Evolutionary conservation across 495 filamentous ascomycete species (phyloP).

Genomic region (Tuber umbilicatum): DNA sequence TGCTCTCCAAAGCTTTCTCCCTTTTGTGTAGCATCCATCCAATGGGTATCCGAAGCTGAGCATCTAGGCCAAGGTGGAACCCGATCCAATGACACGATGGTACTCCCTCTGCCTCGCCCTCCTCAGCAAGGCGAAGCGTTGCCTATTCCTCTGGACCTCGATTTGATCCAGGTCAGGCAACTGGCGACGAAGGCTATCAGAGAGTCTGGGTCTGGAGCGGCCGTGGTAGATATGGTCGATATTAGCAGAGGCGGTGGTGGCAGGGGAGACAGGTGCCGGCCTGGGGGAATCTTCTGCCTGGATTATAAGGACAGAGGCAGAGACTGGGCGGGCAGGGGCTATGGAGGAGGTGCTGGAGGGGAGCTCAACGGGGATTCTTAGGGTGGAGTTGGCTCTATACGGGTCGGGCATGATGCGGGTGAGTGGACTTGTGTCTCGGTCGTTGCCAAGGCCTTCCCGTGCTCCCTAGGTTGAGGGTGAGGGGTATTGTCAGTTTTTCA

Average conservation of each 20-base stretch:
- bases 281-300: background rate
- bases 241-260: background rate
- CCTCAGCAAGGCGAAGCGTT: background rate
- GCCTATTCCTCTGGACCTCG: background rate
- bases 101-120: slow-evolving; percentile 1
- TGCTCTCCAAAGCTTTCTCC: background rate
- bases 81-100: background rate
- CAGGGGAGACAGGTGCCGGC: background rate
- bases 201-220: background rate
- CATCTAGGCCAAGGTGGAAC: background rate
- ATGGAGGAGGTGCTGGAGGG: background rate
- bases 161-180: background rate
- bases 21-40: background rate
- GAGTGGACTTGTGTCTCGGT: background rate
- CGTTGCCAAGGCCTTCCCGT: background rate
- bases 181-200: background rate
- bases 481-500: background rate
- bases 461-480: background rate
- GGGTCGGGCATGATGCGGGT: background rate
- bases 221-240: background rate
- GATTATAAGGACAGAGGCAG: background rate
- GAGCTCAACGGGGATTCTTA: no score
- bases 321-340: background rate
- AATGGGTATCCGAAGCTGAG: background rate
- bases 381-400: background rate